Evolutionary conservation across 805 yeast genomes (phyloP).

Genomic region (Ascoidea tarda): DNA sequence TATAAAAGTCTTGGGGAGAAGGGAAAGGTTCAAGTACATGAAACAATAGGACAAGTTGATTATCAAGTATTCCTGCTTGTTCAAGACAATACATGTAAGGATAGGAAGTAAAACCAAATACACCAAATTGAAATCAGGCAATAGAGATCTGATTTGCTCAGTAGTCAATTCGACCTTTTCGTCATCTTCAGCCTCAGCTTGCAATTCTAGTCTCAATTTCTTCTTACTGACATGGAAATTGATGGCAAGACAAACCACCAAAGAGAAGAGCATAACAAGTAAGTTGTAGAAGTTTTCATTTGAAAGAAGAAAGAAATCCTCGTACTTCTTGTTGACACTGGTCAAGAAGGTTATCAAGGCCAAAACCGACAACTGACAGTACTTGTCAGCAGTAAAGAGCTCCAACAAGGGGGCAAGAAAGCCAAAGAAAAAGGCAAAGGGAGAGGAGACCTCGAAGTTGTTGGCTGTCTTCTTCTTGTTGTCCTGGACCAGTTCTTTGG

Average conservation of each 20-base stretch:
- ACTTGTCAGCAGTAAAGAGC: not conserved
- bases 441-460: not conserved
- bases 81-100: not conserved
- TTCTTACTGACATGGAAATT: not conserved
- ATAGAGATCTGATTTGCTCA: not conserved
- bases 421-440: not conserved
- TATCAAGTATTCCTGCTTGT: not conserved
- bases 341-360: not conserved
- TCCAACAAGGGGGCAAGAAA: not conserved
- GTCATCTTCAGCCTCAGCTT: not conserved
- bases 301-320: no score
- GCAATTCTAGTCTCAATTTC: no score
- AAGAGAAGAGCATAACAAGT: not conserved
- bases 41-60: not conserved
- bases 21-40: not conserved
- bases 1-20: not conserved
- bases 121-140: not conserved
- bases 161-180: not conserved
- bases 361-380: not conserved
- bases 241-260: not conserved
- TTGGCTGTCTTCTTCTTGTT: not conserved
- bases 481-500: not conserved
- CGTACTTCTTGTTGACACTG: no score
- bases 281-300: not conserved
- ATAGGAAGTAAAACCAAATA: not conserved